A percentile compares a stretch with the other conserved stretches of the same genome.
Conservation (phyloP, 164 flowering plant species). For the Cinnamomum chago region DNA sequence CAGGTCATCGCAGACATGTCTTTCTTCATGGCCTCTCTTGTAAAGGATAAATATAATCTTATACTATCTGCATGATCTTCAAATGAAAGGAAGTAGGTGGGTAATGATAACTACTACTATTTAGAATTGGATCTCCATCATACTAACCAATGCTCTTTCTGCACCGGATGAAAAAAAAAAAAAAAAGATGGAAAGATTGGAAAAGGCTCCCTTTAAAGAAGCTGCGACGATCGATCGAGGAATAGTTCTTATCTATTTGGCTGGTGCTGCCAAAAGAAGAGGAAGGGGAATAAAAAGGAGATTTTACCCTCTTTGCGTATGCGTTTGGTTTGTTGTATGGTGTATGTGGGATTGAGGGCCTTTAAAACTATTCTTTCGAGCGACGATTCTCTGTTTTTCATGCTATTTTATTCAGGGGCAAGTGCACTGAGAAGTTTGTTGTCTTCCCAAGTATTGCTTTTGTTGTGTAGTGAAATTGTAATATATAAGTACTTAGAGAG, state of each 20-base stretch:
- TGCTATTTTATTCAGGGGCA: background rate
- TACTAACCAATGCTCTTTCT: background rate
- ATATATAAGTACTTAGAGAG: background rate
- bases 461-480: background rate
- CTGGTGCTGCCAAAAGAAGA: no score
- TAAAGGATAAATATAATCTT: background rate
- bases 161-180: background rate
- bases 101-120: background rate
- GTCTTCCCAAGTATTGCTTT: background rate
- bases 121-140: conserved; percentile 6
- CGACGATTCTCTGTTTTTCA: background rate
- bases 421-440: background rate
- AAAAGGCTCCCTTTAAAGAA: background rate
- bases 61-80: background rate
- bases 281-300: conserved; percentile 6
- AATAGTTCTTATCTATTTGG: background rate
- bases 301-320: background rate
- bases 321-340: background rate
- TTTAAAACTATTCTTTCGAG: no score
- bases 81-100: background rate
- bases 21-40: background rate
- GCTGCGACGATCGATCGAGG: conserved; percentile 1
- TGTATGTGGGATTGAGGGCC: background rate
- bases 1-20: background rate
- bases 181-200: background rate